Evolutionary conservation across 2,329 filamentous ascomycete species (phyloP).

Genomic region (Colletotrichum spaethianum): DNA sequence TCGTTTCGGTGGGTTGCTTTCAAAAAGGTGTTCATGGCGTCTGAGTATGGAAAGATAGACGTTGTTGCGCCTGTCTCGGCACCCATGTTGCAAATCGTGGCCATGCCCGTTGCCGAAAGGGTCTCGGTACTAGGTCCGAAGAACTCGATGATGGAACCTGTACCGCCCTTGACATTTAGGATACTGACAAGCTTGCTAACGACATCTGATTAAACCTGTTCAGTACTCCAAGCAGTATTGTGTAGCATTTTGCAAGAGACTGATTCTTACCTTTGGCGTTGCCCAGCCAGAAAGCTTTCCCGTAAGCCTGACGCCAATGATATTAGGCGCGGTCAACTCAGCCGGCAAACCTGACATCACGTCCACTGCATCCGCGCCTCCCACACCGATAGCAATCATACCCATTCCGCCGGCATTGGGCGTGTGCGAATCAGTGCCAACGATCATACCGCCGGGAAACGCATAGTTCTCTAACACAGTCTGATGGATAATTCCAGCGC

Average conservation of each 20-base stretch:
- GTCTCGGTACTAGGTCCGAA: conserved; percentile 75
- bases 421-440: conserved; percentile 98
- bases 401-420: conserved; percentile 96
- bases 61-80: conserved; percentile 75
- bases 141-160: conserved; percentile 78
- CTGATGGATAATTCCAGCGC: conserved; percentile 99
- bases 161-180: conserved; percentile 84
- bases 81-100: conserved; percentile 71
- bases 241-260: too few relatives aligned
- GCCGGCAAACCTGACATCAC: conserved; percentile 30
- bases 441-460: conserved; percentile 97
- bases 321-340: conserved; percentile 71
- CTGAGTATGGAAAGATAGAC: conserved; percentile 84
- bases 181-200: conserved; percentile 83
- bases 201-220: conserved; percentile 63
- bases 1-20: conserved; percentile 77
- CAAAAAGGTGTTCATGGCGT: conserved; percentile 84
- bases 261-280: conserved; percentile 65
- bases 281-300: conserved; percentile 81
- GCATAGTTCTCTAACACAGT: conserved; percentile 99
- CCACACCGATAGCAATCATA: conserved; percentile 95
- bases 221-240: too few relatives aligned
- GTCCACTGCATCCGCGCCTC: conserved; percentile 71
- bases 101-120: conserved; percentile 82
- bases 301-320: conserved; percentile 83